Percentiles rank a stretch among this genome's conserved stretches.
These are phyloP conservation scores for Asterella californica DNA, from an alignment of 225 moss, liverwort and hornwort genomes.

Conservation along the genomic window DNA sequence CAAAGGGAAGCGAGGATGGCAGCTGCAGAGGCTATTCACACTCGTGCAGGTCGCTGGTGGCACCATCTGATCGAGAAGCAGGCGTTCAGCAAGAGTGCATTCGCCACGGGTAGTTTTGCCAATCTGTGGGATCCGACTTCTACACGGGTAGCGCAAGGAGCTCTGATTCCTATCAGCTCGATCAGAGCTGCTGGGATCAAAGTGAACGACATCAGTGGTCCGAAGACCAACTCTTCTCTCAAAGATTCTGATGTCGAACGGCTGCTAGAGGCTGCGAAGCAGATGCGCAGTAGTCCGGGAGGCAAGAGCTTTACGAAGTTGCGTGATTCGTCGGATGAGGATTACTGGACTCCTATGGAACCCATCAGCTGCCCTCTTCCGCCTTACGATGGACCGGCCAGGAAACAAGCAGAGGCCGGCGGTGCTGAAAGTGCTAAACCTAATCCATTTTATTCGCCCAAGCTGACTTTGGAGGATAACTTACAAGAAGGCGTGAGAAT, in stretches of 20 bases:
- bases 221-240: constrained; percentile 20
- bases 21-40: constrained; percentile 74
- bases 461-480: constrained; percentile 42
- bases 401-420: background rate
- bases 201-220: constrained; percentile 17
- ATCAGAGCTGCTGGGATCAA: constrained; percentile 28
- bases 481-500: constrained; percentile 46
- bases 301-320: constrained; percentile 7
- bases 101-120: constrained; percentile 12
- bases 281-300: constrained; percentile 47
- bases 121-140: constrained; percentile 36
- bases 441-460: background rate
- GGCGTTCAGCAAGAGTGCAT: constrained; percentile 29
- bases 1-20: constrained; percentile 84
- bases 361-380: constrained; percentile 36
- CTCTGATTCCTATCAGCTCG: constrained; percentile 62
- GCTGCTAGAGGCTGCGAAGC: constrained; percentile 61
- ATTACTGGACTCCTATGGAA: constrained; percentile 73
- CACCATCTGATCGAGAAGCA: constrained; percentile 58
- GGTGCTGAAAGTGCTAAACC: background rate
- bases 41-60: constrained; percentile 93
- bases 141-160: constrained; percentile 49
- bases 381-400: constrained; percentile 17
- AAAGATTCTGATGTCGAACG: constrained; percentile 42
- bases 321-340: constrained; percentile 10